Base-by-base conservation (phyloP, 441 rosid species). In the Brassica hybrid region DNA sequence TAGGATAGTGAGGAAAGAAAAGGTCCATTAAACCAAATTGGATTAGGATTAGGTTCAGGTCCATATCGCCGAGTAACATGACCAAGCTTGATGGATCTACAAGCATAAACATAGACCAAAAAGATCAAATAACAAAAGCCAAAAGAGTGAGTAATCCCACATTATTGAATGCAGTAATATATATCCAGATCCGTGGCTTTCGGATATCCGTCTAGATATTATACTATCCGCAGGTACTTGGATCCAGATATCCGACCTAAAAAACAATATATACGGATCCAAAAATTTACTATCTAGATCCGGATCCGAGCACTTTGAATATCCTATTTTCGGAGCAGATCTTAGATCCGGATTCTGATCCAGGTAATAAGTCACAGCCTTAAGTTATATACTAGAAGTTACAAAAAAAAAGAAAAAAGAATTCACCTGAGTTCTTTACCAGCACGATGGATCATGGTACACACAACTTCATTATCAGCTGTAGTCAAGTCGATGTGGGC, bases 81-180 rank as follows among this genome's bases (percentile, higher is more conserved):
- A 25, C 97, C 98, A 76, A 94, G 89, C 82, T 88, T 89, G 77
- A 94, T 85, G 58, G 96, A 52, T 14, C 58, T 52, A 52, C 21
- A 16, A 52, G 58, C 58, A 52, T 14, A 18, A 52, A 52, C 19
- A 52, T 52, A 52, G 4, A 52, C 21, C n/a, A n/a, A 11, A 16
- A 52, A 43, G 21, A 6, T 14, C 58, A 52, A 52, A 52, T 43
- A 5, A 52, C 58, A 52, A 52, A 16, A 52, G 58, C 21, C 58
- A 52, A 52, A 2, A 16, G 10, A 52, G 21, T 52, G 58, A 52
- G 58, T 52, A 17, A 52, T 52, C 58, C 57, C 18, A 50, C 18
- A 50, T 50, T 43, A 43, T 43, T 43, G 52, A 43, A 43, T 43
- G 52, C 14, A 4, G 6, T 43, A 43, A 12, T 43, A 10, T 36